Conservation (phyloP, 148 eudicot genomes). For the Diospyros lotus region DNA sequence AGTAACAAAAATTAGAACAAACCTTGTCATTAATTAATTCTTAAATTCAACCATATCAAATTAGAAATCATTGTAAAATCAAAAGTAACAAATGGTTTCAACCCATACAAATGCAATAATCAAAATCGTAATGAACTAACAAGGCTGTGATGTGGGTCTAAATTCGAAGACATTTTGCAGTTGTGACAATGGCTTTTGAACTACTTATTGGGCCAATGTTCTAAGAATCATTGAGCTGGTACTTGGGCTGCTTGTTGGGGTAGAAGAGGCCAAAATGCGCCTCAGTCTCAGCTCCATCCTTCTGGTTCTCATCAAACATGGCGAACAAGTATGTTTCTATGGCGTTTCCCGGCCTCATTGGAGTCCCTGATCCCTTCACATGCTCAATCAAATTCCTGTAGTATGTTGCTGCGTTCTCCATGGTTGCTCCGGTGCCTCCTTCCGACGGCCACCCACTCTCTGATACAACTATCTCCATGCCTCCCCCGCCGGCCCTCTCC, state of each 20-base stretch:
- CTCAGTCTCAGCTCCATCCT: conserved; percentile 12
- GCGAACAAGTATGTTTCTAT: conserved; percentile 40
- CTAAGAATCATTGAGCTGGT: background rate
- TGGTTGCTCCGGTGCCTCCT: conserved; percentile 6
- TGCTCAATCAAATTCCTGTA: conserved; percentile 26
- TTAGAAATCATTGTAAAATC: no score
- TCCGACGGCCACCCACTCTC: conserved; percentile 37
- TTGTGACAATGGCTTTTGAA: no score
- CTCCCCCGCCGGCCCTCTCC: conserved; percentile 20
- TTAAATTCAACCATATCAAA: no score
- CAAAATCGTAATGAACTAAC: no score
- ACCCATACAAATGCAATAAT: no score
- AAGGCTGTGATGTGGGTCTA: no score
- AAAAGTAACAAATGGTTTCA: no score
- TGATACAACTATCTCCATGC: conserved; percentile 33
- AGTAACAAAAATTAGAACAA: no score
- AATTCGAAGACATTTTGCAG: no score
- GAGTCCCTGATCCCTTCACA: conserved; percentile 25
- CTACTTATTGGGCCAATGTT: no score
- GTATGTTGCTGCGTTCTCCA: conserved; percentile 28
- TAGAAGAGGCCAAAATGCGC: conserved; percentile 22
- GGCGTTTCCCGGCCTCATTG: conserved; percentile 23
- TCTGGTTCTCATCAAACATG: conserved; percentile 21
- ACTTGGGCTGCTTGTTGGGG: conserved; percentile 15
- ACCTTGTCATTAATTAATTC: no score